Conservation (phyloP, 164 flowering plant genomes). For the Brasenia schreberi region DNA sequence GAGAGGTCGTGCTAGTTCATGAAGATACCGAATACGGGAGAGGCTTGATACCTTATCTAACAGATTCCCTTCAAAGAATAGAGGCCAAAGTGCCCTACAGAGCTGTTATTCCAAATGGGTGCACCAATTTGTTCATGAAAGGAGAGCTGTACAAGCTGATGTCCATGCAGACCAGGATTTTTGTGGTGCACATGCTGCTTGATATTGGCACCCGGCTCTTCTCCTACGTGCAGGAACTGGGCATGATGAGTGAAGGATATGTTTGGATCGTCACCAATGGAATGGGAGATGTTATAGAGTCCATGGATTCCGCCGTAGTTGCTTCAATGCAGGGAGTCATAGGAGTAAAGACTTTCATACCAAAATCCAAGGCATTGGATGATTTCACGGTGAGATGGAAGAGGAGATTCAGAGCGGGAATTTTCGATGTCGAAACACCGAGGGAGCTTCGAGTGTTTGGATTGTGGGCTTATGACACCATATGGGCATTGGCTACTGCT, state of each 20-base stretch:
- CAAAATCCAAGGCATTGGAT: constrained; percentile 5
- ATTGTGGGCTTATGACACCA: constrained; percentile 16
- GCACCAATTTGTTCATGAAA: constrained; percentile 6
- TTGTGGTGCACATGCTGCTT: too few species aligned
- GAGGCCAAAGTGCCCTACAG: constrained; percentile 6
- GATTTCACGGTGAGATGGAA: constrained; percentile 11
- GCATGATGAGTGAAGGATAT: constrained; percentile 13
- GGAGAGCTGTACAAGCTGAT: constrained; percentile 14
- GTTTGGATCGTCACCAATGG: constrained; percentile 17
- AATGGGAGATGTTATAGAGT: constrained; percentile 4
- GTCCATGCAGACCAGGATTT: constrained; percentile 14
- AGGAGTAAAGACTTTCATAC: constrained; percentile 12
- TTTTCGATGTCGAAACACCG: background rate
- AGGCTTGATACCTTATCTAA: constrained; percentile 9
- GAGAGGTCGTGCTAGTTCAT: constrained; percentile 10
- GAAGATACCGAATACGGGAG: constrained; percentile 15
- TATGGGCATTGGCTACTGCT: constrained; percentile 13
- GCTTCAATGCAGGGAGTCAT: constrained; percentile 20
- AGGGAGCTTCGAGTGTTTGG: constrained; percentile 6
- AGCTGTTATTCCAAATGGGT: constrained; percentile 5
- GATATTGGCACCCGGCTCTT: constrained; percentile 14
- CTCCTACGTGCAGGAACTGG: constrained; percentile 2
- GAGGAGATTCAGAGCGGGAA: constrained; percentile 1
- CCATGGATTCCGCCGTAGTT: constrained; percentile 8
- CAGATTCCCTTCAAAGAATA: constrained; percentile 11